Base-by-base conservation (phyloP, 2,329 filamentous ascomycete species). In the Neurospora sp. region DNA sequence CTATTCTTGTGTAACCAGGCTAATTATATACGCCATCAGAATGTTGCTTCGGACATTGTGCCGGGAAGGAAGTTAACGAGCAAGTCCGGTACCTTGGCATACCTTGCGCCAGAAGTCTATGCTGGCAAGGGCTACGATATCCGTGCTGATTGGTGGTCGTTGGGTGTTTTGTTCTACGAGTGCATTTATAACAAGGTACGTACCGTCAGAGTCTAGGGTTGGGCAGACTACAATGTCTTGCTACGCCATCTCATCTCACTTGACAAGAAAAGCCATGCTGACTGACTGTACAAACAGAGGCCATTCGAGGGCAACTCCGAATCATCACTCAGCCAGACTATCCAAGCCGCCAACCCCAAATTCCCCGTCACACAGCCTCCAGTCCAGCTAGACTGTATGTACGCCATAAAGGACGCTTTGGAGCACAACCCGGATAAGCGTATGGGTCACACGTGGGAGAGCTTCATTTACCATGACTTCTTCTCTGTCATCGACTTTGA, bases 121-220 rank as follows among this genome's bases (percentile, higher is more conserved):
- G 87, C 90, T 74, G 95, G 95, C 67, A 90, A 89, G 72, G 96
- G 96, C 46, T 99, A 99, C 78, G 90, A 92, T 71, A 89, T 89
- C 66, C 92, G 96, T 75, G 94, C 96, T 57, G 96, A 99, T 79
- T 99, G 96, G 96, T 99, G 96, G 96, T 98, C 96, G 6, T 82
- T 99, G 28, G 96, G 96, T 67, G 96, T 99, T 66, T 87, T 97
- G n/a, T 98, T 98, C 80, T 99, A 97, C 80, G 96, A 99, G 80
- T 98, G 96, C 85, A 97, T 99, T 74, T 99, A 98, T 83, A 97
- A 96, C 83, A 98, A 96, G 90, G 93, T 93, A 81, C 68, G 85
- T 78, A 17, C 66, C 66, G 17, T 66, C 38, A 46, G 17, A 33
- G 28, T 41, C 66, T 19, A 33, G 36, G 62, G 8, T 1, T 46